Percentiles rank a stretch among this genome's conserved stretches.
Conservation (phyloP, 805 yeast species). For the Zygosaccharomyces rouxii region DNA sequence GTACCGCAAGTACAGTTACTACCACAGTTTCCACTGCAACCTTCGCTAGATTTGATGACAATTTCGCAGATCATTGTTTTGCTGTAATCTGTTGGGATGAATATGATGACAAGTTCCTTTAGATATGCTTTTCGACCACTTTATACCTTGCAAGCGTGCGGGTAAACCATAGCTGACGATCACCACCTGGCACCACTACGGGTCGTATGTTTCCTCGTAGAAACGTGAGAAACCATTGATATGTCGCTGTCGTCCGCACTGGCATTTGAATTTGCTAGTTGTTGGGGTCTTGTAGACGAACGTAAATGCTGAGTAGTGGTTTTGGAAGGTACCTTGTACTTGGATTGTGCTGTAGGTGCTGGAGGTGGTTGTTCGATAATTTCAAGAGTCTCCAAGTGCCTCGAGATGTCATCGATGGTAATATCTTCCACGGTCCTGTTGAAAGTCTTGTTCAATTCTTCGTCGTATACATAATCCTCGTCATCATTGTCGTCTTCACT, state of each 20-base stretch:
- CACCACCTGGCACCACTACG: conserved; percentile 34
- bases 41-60: conserved; percentile 9
- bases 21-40: conserved; percentile 14
- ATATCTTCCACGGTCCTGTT: conserved; percentile 38
- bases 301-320: conserved; percentile 28
- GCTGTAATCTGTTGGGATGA: neutral
- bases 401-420: conserved; percentile 37
- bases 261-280: conserved; percentile 17
- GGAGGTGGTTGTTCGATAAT: conserved; percentile 20
- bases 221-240: conserved; percentile 36
- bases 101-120: neutral
- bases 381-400: conserved; percentile 36
- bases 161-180: neutral
- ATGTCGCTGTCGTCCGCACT: conserved; percentile 34
- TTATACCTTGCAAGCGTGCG: neutral
- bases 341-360: conserved; percentile 1
- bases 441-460: conserved; percentile 36
- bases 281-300: conserved; percentile 8
- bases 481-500: conserved; percentile 36
- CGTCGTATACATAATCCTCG: conserved; percentile 36
- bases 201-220: conserved; percentile 30
- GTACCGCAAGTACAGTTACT: conserved; percentile 14
- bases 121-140: neutral
- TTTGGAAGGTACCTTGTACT: conserved; percentile 31
- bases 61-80: conserved; percentile 11